These are phyloP conservation scores for Xylariaceae sp. DNA, from an alignment of 2,329 filamentous ascomycete genomes.

Conservation along the genomic window DNA sequence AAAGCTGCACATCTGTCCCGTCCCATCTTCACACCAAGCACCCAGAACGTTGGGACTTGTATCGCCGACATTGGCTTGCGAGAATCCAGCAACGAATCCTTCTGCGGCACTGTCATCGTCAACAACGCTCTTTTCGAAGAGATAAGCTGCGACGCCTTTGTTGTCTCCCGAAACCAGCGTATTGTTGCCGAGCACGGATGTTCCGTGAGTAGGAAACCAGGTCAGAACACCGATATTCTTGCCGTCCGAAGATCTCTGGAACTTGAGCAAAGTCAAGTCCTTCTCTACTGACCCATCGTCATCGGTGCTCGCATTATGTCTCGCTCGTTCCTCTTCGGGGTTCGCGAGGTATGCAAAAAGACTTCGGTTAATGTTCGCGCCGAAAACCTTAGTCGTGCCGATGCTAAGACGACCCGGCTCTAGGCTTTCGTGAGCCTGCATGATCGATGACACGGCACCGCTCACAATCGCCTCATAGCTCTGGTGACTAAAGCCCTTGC, in stretches of 20 bases:
- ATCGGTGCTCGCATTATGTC: constrained; percentile 55
- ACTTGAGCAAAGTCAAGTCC: constrained; percentile 72
- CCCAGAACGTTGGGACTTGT: constrained; percentile 85
- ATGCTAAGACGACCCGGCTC: constrained; percentile 45
- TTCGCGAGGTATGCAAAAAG: constrained; percentile 86
- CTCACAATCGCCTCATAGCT: constrained; percentile 88
- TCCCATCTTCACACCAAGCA: constrained; percentile 84
- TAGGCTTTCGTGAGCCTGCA: constrained; percentile 71
- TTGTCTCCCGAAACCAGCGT: constrained; percentile 92
- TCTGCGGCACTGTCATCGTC: constrained; percentile 53
- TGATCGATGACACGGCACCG: constrained; percentile 76
- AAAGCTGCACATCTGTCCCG: constrained; percentile 65
- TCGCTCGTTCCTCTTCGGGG: constrained; percentile 67
- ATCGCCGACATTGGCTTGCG: constrained; percentile 86
- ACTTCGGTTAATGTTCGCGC: constrained; percentile 86
- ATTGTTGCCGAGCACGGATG: constrained; percentile 86
- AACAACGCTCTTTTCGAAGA: constrained; percentile 70
- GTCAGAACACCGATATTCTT: constrained; percentile 79
- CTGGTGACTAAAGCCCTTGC: constrained; percentile 78
- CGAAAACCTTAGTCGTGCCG: constrained; percentile 63
- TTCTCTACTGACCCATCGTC: constrained; percentile 61
- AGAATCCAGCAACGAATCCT: constrained; percentile 85
- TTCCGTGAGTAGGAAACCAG: constrained; percentile 91
- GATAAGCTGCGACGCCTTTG: constrained; percentile 84
- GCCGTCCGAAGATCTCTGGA: constrained; percentile 67